Base-by-base conservation (phyloP, 1,284 basidiomycete genomes). In the Rhodotorula sp. region DNA sequence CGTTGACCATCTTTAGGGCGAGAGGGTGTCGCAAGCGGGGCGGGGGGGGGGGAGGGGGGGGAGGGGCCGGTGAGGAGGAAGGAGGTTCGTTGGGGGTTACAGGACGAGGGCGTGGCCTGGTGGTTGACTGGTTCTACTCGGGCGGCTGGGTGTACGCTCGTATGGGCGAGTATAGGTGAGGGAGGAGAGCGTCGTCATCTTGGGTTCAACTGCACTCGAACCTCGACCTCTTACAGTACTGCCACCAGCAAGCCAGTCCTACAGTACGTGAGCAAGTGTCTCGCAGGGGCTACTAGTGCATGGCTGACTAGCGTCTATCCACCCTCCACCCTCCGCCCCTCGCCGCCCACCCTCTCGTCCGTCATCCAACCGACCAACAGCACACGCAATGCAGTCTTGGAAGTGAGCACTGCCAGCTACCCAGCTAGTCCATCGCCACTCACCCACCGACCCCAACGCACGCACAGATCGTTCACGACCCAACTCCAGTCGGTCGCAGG, bases 401-500 rank as follows among this genome's bases (percentile, higher is more conserved):
- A 54, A 54, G 53, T 54, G 53, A 26, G 53, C 30, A n/a, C 10
- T n/a, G 15, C 6, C 48, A 14, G 22, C 48, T 24, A 51, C 17
- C 48, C 48, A 51, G 48, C 6, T 22, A 15, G 48, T n/a, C n/a
- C n/a, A n/a, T n/a, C 53, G 29, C 12, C 18, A 26, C 54, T 33
- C 29, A 33, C 54, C 26, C n/a, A 30, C 26, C 22, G 30, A 37
- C 30, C 30, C 18, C 10, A 37, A 8, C 30, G 17, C 12, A 18
- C 30, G 17, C 3, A 4, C 46, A 58, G 30, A 30, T 18, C 18
- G 37, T 42, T 62, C 49, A 18, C 55, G 44, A 42, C 66, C 6
- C 30, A 59, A 22, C 48, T 71, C 51, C 59, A 63, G 33, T 33
- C 58, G 24, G 72, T 62, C 61, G 73, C 75, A 4, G 68, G 62